Percentiles rank a stretch among this genome's conserved stretches.
phyloP scores from a whole-genome alignment of 805 yeast genomes.

The Komagataella phaffii region DNA sequence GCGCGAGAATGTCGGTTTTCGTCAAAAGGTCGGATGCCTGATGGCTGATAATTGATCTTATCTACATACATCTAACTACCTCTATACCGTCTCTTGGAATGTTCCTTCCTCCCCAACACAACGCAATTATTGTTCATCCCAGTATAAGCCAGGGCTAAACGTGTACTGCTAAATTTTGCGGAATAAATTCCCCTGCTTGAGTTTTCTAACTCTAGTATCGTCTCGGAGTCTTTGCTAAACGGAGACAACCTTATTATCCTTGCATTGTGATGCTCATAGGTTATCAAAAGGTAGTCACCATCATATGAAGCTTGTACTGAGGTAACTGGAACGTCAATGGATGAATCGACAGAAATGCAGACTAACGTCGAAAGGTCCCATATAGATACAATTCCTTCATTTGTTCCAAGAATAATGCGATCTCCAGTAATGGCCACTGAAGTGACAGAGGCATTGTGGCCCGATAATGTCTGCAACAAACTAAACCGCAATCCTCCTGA shows the following conservation, averaged over 20 bases:
- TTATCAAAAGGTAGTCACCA: slow-evolving; percentile 23
- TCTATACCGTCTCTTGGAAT: neutral
- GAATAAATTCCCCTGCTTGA: neutral
- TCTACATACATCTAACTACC: neutral
- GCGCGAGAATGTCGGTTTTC: neutral
- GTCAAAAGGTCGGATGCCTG: neutral
- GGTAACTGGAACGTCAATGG: slow-evolving; percentile 28
- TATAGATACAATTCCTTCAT: slow-evolving; percentile 31
- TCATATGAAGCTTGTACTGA: slow-evolving; percentile 22
- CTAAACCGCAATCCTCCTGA: neutral
- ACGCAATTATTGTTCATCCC: neutral
- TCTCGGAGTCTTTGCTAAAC: neutral
- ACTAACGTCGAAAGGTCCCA: slow-evolving; percentile 23
- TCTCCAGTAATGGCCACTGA: slow-evolving; percentile 17
- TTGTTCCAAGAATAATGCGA: slow-evolving; percentile 26
- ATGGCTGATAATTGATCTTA: neutral
- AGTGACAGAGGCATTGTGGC: slow-evolving; percentile 26
- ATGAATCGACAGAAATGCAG: slow-evolving; percentile 17
- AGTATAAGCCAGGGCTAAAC: neutral
- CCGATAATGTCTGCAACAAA: slow-evolving; percentile 13
- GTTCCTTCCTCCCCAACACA: neutral
- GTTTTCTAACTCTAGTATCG: neutral
- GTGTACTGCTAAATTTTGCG: neutral
- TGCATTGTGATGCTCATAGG: slow-evolving; percentile 22
- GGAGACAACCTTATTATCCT: neutral